phyloP scores from a whole-genome alignment of 768 basidiomycete genomes.

The Calocybe indica region DNA sequence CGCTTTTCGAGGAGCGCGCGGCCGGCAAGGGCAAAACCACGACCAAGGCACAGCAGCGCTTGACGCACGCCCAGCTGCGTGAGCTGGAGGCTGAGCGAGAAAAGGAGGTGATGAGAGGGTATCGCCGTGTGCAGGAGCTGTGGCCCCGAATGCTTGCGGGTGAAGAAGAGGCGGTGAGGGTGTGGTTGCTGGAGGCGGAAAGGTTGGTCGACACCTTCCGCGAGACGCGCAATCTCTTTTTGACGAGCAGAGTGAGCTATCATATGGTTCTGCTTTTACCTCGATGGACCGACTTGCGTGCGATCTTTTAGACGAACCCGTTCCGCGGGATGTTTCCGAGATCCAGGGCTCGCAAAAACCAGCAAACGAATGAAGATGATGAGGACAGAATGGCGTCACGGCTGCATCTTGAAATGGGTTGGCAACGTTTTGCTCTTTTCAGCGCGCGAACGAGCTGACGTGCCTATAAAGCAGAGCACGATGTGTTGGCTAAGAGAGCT shows the following conservation, averaged over 20 bases:
- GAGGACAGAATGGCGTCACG: conserved; percentile 72
- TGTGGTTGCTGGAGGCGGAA: conserved; percentile 83
- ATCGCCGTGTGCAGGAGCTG: conserved; percentile 52
- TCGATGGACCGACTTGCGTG: conserved; percentile 5
- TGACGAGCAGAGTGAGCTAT: conserved; percentile 61
- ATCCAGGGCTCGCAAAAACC: conserved; percentile 28
- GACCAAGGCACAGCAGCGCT: conserved; percentile 30
- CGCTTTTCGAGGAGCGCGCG: conserved; percentile 58
- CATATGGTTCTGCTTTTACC: not conserved
- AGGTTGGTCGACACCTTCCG: conserved; percentile 85
- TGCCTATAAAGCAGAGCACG: conserved; percentile 38
- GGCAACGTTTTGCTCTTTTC: conserved; percentile 9
- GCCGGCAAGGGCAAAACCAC: conserved; percentile 26
- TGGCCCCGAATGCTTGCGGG: conserved; percentile 49
- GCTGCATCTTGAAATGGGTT: conserved; percentile 72
- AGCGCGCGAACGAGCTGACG: not conserved
- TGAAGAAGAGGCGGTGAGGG: conserved; percentile 45
- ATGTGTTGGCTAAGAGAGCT: conserved; percentile 45
- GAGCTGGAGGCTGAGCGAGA: conserved; percentile 64
- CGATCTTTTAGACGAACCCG: conserved; percentile 33
- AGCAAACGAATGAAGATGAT: conserved; percentile 41
- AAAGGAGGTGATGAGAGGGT: conserved; percentile 54
- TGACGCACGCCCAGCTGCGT: conserved; percentile 53
- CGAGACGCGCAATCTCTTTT: conserved; percentile 79
- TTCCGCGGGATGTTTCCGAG: conserved; percentile 70